These are phyloP conservation scores for Vigna hirtella DNA, from an alignment of 306 rosid species.

Conservation along the genomic window DNA sequence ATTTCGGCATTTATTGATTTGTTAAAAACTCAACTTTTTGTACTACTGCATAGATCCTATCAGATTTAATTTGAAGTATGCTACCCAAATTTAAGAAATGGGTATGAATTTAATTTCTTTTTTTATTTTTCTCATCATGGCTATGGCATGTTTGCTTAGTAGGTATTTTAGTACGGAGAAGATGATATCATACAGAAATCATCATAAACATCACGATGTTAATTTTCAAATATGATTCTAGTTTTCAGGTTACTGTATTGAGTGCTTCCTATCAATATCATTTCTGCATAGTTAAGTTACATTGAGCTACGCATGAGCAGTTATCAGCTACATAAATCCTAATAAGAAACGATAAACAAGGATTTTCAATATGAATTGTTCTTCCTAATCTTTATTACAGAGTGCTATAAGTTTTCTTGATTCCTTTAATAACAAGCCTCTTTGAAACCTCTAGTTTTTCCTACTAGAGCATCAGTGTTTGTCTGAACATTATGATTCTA, in stretches of 20 bases:
- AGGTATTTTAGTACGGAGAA: conserved; percentile 9
- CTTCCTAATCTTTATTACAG: neutral
- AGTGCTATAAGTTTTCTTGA: neutral
- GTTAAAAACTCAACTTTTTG: neutral
- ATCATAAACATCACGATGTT: conserved; percentile 17
- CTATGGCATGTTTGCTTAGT: conserved; percentile 8
- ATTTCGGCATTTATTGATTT: neutral
- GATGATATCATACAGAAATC: conserved; percentile 5
- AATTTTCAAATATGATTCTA: neutral
- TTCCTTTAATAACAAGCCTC: conserved; percentile 18
- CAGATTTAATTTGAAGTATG: conserved; percentile 17
- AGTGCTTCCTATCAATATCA: conserved; percentile 5
- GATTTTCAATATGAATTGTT: conserved; percentile 1
- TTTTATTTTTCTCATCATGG: neutral
- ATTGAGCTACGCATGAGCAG: conserved; percentile 3
- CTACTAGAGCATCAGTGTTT: neutral
- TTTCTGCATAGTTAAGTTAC: neutral
- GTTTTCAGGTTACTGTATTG: neutral
- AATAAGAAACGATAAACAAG: neutral
- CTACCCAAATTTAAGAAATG: conserved; percentile 9
- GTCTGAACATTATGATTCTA: neutral
- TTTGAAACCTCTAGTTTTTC: conserved; percentile 11
- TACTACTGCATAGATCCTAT: neutral
- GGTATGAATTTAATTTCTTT: conserved; percentile 4
- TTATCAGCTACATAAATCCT: conserved; percentile 31